phyloP scores from a whole-genome alignment of 768 basidiomycete species.

The Solioccasus polychromus region DNA sequence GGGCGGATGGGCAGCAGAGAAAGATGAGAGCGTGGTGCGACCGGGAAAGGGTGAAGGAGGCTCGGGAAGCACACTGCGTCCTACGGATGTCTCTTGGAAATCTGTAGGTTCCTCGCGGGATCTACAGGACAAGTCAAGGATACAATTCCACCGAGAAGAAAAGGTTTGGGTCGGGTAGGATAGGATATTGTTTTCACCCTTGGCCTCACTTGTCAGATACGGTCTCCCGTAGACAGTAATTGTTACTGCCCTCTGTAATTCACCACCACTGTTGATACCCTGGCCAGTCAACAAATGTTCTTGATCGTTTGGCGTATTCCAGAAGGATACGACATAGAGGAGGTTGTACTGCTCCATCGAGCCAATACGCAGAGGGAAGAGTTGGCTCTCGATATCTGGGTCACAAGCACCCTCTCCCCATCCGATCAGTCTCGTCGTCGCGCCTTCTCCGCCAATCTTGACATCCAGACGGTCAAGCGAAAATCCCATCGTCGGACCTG shows the following conservation, averaged over 20 bases:
- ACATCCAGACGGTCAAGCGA: conserved; percentile 75
- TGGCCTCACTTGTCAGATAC: conserved; percentile 35
- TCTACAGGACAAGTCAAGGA: conserved; percentile 67
- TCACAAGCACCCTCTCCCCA: conserved; percentile 43
- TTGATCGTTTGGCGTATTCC: conserved; percentile 58
- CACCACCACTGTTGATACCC: conserved; percentile 34
- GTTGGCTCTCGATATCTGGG: conserved; percentile 35
- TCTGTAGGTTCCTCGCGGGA: conserved; percentile 20
- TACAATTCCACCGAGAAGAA: conserved; percentile 86
- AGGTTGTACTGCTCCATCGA: conserved; percentile 83
- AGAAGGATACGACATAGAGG: conserved; percentile 84
- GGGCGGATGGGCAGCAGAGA: conserved; percentile 26
- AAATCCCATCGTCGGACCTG: conserved; percentile 60
- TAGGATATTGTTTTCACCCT: conserved; percentile 13
- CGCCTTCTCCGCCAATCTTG: conserved; percentile 68
- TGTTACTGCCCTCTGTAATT: conserved; percentile 72
- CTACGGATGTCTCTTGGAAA: conserved; percentile 12
- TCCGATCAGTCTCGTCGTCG: conserved; percentile 45
- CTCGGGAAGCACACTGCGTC: conserved; percentile 56
- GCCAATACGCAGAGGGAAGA: conserved; percentile 73
- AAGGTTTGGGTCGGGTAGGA: conserved; percentile 71
- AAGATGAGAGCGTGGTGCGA: conserved; percentile 22
- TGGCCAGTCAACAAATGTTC: conserved; percentile 34
- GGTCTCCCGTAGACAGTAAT: conserved; percentile 81
- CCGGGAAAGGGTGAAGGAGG: conserved; percentile 80